Evolutionary conservation across 495 filamentous ascomycete genomes (phyloP), one percentile per base, ranked within the genome.

Genomic region (Annulohypoxylon nitens): DNA sequence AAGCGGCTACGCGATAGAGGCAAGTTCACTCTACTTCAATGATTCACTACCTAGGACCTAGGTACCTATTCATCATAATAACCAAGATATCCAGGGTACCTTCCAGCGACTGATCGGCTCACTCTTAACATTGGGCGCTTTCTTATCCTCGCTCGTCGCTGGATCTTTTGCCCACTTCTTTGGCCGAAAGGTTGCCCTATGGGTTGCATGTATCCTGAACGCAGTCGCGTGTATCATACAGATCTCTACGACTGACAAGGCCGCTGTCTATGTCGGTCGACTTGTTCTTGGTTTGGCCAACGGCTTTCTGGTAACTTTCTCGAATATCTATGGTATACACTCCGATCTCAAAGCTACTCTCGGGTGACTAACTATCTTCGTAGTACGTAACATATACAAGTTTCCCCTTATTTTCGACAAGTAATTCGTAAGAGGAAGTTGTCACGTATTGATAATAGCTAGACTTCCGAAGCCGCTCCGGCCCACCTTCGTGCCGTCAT

Each of bases 251-350:
- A 80, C 77, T 5, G 79, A 70, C 39, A 79, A 82, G 25, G 82
- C 78, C 1, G 86, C 79, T 1, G 60, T 88, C 2, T 88, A 87
- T 63, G 78, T 83, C 20, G 86, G 84, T 5, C 81, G 86, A 39
- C 70, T 88, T 11, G 53, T 88, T 10, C 81, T 88, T 14, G 86
- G 86, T 1, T 67, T 88, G n/a, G 83, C 83, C 2, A 86, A 87
- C 67, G 85, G 83, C 36, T 85, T 86, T 53, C 77, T 86, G 66
- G 82, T 88, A 63, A 88, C 86, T 4, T 88, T 88, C 64, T 86
- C 83, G 2, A 84, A 87, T 61, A 78, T 87, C n/a, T 88, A 88
- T 43, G 72, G 72, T 75, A 67, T 2, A 58, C 48, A 57, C n/a
- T 20, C 18, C 8, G 16, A n/a, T 39, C 6, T n/a, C 16, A 55